Evolutionary conservation across 2,329 filamentous ascomycete genomes (phyloP).

Genomic region (Nigrospora oryzae): DNA sequence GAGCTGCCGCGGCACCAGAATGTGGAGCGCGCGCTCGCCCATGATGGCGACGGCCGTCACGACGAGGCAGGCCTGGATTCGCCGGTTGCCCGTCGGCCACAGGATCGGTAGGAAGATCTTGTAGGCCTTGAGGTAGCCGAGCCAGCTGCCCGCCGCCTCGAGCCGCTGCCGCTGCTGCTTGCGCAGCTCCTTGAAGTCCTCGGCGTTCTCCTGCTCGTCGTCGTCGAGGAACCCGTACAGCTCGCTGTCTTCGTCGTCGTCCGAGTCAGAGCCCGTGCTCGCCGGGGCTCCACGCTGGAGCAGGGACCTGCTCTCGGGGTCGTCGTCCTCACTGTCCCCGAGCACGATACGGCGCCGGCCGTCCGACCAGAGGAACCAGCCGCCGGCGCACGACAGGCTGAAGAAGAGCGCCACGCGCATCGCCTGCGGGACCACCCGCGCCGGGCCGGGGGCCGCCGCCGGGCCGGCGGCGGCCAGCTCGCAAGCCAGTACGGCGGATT

Average conservation of each 20-base stretch:
- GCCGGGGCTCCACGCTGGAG: neutral
- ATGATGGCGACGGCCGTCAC: constrained; percentile 14
- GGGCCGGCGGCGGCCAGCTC: neutral
- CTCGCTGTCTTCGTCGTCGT: neutral
- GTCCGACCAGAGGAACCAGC: neutral
- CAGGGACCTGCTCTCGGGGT: neutral
- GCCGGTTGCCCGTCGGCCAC: constrained; percentile 18
- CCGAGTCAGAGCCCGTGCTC: neutral
- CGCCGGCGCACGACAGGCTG: neutral
- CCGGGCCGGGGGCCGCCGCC: neutral
- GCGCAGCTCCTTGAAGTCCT: neutral
- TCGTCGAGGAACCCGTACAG: neutral
- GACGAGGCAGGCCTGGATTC: constrained; percentile 19
- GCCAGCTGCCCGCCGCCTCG: constrained; percentile 14
- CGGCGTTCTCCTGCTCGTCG: neutral
- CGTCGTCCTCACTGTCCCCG: neutral
- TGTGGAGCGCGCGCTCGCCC: constrained; percentile 15
- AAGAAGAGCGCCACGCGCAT: neutral
- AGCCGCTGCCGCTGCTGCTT: constrained; percentile 10
- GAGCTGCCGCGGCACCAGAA: constrained; percentile 22
- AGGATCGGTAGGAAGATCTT: constrained; percentile 16
- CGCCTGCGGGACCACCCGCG: neutral
- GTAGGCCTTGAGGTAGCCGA: constrained; percentile 5
- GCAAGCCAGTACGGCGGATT: neutral
- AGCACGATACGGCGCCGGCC: neutral